Percentiles rank a stretch among this genome's conserved stretches.
Evolutionary conservation across 2,329 filamentous ascomycete genomes (phyloP).

Genomic region (Zymoseptoria pseudotritici): DNA sequence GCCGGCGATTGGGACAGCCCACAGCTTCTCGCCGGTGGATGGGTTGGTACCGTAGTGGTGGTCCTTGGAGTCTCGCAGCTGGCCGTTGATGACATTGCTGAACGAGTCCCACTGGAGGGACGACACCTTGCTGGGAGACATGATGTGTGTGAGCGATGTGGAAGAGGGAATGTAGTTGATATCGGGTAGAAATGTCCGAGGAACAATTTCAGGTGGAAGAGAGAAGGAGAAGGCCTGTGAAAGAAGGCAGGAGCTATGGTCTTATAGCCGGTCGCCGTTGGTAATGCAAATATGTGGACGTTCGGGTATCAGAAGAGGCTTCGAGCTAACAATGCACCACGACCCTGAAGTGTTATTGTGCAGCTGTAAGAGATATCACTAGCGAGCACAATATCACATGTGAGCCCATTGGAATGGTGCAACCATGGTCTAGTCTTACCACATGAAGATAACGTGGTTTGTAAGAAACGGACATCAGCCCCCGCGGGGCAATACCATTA

Average conservation of each 20-base stretch:
- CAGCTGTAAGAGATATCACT: background rate
- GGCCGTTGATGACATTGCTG: constrained; percentile 34
- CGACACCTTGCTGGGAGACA: constrained; percentile 40
- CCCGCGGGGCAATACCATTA: too few species aligned
- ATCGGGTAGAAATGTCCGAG: background rate
- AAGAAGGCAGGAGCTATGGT: background rate
- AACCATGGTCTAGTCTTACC: background rate
- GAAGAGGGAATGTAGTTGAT: background rate
- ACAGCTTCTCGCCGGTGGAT: constrained; percentile 30
- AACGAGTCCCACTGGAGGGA: constrained; percentile 32
- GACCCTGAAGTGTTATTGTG: background rate
- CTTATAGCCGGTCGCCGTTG: background rate
- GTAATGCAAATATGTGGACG: background rate
- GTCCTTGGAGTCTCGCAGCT: constrained; percentile 25
- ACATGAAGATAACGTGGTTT: background rate
- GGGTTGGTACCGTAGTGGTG: constrained; percentile 31
- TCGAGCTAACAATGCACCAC: background rate
- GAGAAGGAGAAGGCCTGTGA: background rate
- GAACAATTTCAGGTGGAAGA: background rate
- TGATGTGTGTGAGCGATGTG: constrained; percentile 20
- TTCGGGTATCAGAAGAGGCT: background rate
- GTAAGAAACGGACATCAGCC: background rate
- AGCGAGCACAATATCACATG: background rate
- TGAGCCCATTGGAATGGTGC: background rate
- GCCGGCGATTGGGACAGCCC: constrained; percentile 31